Evolutionary conservation across 2,329 filamentous ascomycete genomes (phyloP), one percentile per base, ranked within the genome.

Genomic region (Aspergillus sp.): DNA sequence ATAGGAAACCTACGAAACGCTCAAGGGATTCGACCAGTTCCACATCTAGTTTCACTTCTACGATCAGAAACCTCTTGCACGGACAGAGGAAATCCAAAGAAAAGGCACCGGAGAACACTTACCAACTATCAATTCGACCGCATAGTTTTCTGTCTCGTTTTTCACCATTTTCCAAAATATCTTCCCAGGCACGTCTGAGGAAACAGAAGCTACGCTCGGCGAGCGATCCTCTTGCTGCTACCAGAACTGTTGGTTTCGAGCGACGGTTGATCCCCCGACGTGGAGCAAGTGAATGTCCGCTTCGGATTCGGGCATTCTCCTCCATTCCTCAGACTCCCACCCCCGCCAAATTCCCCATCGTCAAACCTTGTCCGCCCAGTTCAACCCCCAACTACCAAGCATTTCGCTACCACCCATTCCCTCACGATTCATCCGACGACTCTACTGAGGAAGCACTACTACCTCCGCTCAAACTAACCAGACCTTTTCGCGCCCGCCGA

Each of bases 31-130:
- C 52, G 31, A 52, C 52, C 5, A 20, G 49, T 26, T 7, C 54
- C 16, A 54, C 45, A 32, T 24, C 42, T 24, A 36, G 55, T 26
- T 7, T 58, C 16, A 54, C 31, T 47, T 36, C 42, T 24, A 36
- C 52, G 2, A 55, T 58, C 52, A 58, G 39, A 29, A 55, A 12
- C 20, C 14, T 58, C 18, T 58, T 58, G 24, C 57, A 58, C 47
- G 52, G 47, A n/a, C 45, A 24, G 22, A 55, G 46, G 16, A 58
- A 52, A 11, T 49, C 57, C 9, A 36, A 50, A 9, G 32, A 31
- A 16, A 39, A 20, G 12, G 46, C n/a, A 9, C 24, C 12, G 3
- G 47, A 14, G 26, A 49, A 42, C 31, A 26, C 26, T 47, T 32
- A 1, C 16, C 45, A 51, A 26, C 24, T 3, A 14, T 11, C 46